Evolutionary conservation across 306 rosid species (phyloP).

Genomic region (Gastrolobium bilobum): DNA sequence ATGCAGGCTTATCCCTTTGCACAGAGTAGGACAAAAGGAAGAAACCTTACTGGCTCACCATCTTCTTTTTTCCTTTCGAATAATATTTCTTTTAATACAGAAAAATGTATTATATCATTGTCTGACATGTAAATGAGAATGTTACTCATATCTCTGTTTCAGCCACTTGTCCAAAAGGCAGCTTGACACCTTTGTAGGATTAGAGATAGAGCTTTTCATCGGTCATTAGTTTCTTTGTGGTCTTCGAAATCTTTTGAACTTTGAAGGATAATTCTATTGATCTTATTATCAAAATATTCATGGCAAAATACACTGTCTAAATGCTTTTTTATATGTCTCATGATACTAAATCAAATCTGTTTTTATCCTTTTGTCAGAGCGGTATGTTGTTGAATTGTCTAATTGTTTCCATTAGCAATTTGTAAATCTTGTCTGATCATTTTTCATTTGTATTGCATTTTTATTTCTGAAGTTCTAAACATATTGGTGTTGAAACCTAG

Average conservation of each 20-base stretch:
- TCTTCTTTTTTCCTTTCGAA: constrained; percentile 2
- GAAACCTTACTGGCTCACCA: neutral
- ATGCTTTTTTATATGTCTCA: neutral
- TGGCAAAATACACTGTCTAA: neutral
- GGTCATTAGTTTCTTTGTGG: constrained; percentile 24
- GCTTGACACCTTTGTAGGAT: constrained; percentile 6
- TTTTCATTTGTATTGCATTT: constrained; percentile 22
- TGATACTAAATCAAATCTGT: constrained; percentile 21
- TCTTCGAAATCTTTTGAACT: constrained; percentile 32
- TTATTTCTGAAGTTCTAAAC: constrained; percentile 37
- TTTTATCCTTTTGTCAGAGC: neutral
- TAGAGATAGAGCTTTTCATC: constrained; percentile 36
- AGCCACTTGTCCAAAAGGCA: constrained; percentile 10
- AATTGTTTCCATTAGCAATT: constrained; percentile 31
- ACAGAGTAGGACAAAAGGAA: neutral
- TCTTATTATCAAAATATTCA: constrained; percentile 16
- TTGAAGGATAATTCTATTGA: constrained; percentile 3
- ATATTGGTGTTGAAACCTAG: constrained; percentile 56
- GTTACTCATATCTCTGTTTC: constrained; percentile 23
- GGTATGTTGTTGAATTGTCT: constrained; percentile 18
- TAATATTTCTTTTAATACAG: constrained; percentile 3
- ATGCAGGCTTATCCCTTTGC: neutral
- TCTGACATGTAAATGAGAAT: constrained; percentile 22
- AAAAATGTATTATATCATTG: constrained; percentile 16
- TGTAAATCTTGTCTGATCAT: constrained; percentile 16